phyloP scores from a whole-genome alignment of 805 yeast genomes.

The Ogataea zsoltii region DNA sequence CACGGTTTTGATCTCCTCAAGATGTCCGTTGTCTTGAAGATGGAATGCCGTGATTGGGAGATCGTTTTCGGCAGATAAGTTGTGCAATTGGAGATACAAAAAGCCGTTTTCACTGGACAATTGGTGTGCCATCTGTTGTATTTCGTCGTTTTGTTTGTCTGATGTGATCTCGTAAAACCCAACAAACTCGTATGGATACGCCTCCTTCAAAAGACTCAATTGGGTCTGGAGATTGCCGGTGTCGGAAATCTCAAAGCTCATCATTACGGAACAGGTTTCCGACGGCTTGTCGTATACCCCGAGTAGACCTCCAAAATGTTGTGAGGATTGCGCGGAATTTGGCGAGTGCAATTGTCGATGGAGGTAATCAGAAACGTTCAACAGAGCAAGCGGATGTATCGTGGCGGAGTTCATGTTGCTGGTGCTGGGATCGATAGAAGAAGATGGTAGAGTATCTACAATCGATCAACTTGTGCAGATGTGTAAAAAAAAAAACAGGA shows the following conservation, averaged over 20 bases:
- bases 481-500: too few species aligned
- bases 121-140: background rate
- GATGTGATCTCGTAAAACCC: slow-evolving; percentile 24
- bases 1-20: background rate
- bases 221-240: slow-evolving; percentile 7
- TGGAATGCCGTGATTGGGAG: slow-evolving; percentile 5
- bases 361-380: slow-evolving; percentile 16
- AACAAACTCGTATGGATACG: slow-evolving; percentile 26
- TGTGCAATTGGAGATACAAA: background rate
- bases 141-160: background rate
- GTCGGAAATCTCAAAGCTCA: slow-evolving; percentile 16
- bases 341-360: slow-evolving; percentile 3
- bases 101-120: background rate
- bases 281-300: slow-evolving; percentile 12
- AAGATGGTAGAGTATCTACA: background rate
- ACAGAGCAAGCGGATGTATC: slow-evolving; percentile 18
- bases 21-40: background rate
- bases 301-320: slow-evolving; percentile 16
- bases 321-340: background rate
- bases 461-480: too few species aligned
- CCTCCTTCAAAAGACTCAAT: slow-evolving; percentile 22
- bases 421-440: background rate
- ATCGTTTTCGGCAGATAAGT: background rate
- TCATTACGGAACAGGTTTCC: slow-evolving; percentile 9
- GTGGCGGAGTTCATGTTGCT: slow-evolving; percentile 1